Evolutionary conservation across 768 basidiomycete genomes (phyloP).

Genomic region (Tylopilus sp.): DNA sequence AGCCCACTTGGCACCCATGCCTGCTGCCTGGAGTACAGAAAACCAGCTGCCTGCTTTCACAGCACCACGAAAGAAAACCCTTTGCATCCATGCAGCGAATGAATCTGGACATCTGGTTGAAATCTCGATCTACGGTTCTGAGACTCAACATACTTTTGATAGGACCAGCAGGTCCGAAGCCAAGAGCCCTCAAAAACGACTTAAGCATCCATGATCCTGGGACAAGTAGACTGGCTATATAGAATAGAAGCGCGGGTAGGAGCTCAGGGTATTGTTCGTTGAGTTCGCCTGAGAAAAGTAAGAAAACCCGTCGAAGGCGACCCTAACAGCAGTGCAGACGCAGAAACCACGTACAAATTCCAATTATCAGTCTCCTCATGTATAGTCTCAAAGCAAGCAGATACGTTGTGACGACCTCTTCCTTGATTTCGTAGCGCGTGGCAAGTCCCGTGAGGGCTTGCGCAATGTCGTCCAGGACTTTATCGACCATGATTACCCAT

Average conservation of each 20-base stretch:
- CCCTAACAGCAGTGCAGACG: not conserved
- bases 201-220: constrained; percentile 10
- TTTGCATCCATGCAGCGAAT: not conserved
- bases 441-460: not conserved
- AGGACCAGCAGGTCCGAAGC: constrained; percentile 14
- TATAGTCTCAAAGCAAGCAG: not conserved
- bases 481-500: constrained; percentile 4
- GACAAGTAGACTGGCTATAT: constrained; percentile 3
- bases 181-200: constrained; percentile 6
- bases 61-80: not conserved
- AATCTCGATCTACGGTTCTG: not conserved
- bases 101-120: not conserved
- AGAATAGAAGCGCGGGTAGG: constrained; percentile 2
- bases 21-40: not conserved
- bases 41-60: not conserved
- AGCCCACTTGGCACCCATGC: constrained; percentile 6
- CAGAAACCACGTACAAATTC: constrained; percentile 2
- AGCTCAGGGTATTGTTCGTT: constrained; percentile 10
- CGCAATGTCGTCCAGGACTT: not conserved
- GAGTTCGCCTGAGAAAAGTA: constrained; percentile 4
- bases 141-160: constrained; percentile 6
- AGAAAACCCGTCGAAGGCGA: not conserved
- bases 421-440: constrained; percentile 1
- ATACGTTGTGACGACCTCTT: not conserved
- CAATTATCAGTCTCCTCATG: not conserved